phyloP scores from a whole-genome alignment of 768 basidiomycete species.

The Saitozyma sp. region DNA sequence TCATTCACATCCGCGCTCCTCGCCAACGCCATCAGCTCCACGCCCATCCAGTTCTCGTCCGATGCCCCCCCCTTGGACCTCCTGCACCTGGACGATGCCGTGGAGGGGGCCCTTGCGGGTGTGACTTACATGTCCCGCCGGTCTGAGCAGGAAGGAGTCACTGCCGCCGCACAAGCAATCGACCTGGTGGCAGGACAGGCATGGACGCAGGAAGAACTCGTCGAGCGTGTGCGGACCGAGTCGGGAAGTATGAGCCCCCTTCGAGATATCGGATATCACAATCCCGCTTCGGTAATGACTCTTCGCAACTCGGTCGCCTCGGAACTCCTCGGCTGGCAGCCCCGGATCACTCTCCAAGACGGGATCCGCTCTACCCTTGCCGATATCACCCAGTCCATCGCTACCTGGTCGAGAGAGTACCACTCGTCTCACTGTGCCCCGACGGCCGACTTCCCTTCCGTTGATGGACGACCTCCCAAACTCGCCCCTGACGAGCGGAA shows the following conservation, averaged over 20 bases:
- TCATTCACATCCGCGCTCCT: slow-evolving; percentile 42
- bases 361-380: slow-evolving; percentile 38
- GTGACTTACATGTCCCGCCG: slow-evolving; percentile 20
- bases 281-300: slow-evolving; percentile 2
- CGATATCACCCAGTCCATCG: slow-evolving; percentile 19
- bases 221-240: slow-evolving; percentile 35
- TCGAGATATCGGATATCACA: slow-evolving; percentile 30
- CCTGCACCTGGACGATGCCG: slow-evolving; percentile 45
- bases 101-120: slow-evolving; percentile 40
- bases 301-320: slow-evolving; percentile 7
- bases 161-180: slow-evolving; percentile 6
- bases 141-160: slow-evolving; percentile 1
- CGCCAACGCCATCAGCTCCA: slow-evolving; percentile 38
- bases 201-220: slow-evolving; percentile 32
- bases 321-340: slow-evolving; percentile 35
- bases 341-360: slow-evolving; percentile 31
- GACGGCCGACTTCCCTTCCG: slow-evolving; percentile 14
- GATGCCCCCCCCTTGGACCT: slow-evolving; percentile 35
- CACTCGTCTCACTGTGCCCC: neutral
- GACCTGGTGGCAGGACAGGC: slow-evolving; percentile 43
- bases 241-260: slow-evolving; percentile 44
- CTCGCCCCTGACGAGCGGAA: slow-evolving; percentile 37
- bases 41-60: slow-evolving; percentile 45
- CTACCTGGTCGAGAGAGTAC: neutral
- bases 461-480: neutral